Evolutionary conservation across 2,329 filamentous ascomycete genomes (phyloP).

Genomic region (Graphilbum ipis-grandicollis): DNA sequence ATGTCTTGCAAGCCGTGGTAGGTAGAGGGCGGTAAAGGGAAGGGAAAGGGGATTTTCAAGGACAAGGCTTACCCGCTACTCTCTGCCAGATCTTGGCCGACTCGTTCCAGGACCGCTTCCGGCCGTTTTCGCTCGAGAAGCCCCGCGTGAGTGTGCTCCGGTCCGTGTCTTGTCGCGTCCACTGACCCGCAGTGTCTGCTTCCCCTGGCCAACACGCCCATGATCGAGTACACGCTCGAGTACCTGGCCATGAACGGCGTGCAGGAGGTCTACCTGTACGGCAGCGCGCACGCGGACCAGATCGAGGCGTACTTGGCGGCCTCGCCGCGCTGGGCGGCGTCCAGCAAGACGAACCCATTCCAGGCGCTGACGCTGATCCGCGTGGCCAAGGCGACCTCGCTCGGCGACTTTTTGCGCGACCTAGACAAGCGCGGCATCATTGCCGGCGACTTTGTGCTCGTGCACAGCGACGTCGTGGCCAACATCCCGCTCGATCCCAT

Average conservation of each 20-base stretch:
- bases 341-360: conserved; percentile 46
- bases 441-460: conserved; percentile 76
- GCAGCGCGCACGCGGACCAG: conserved; percentile 69
- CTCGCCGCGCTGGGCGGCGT: conserved; percentile 53
- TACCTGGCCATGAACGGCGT: conserved; percentile 91
- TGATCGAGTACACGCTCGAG: conserved; percentile 96
- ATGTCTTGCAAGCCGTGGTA: conserved; percentile 40
- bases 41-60: neutral
- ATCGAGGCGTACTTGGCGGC: conserved; percentile 72
- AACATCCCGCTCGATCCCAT: conserved; percentile 73
- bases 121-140: conserved; percentile 72
- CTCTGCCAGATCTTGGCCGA: conserved; percentile 86
- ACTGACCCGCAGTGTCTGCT: conserved; percentile 65
- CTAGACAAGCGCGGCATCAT: conserved; percentile 75
- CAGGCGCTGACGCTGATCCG: conserved; percentile 68
- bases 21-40: conserved; percentile 12
- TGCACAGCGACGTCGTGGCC: conserved; percentile 83
- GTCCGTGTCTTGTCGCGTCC: neutral
- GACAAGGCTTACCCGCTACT: too few relatives aligned
- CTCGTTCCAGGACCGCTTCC: conserved; percentile 84
- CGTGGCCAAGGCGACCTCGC: conserved; percentile 64
- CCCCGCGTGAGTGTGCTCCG: conserved; percentile 39
- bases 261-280: conserved; percentile 88
- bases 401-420: conserved; percentile 89
- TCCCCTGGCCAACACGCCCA: conserved; percentile 77